Percentiles rank a stretch among this genome's conserved stretches.
Evolutionary conservation across 129 eudicot genomes (phyloP).

Genomic region (Flaveria ramosissima): DNA sequence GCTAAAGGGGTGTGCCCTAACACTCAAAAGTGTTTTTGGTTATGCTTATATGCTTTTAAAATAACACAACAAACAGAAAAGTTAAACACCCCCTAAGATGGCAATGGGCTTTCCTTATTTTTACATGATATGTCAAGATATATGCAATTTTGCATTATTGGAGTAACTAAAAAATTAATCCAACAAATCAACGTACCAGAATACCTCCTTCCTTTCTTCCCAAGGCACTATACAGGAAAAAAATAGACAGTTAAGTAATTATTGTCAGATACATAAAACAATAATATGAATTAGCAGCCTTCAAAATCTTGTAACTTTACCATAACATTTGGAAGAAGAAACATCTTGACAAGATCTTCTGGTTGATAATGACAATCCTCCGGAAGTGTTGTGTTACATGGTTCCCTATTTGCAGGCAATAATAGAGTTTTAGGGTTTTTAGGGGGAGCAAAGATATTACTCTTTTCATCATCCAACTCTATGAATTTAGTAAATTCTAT

Average conservation of each 20-base stretch:
- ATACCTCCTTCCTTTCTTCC: constrained; percentile 47
- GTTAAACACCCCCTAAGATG: not conserved
- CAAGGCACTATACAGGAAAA: constrained; percentile 49
- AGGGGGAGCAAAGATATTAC: constrained; percentile 52
- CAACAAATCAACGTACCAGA: constrained; percentile 48
- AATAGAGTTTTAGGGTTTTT: constrained; percentile 54
- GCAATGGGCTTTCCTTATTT: not conserved
- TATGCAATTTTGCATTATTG: not conserved
- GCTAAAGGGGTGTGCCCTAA: too few relatives aligned
- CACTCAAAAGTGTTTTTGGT: not conserved
- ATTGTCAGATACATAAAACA: not conserved
- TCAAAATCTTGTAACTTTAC: constrained; percentile 34
- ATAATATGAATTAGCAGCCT: not conserved
- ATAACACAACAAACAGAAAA: not conserved
- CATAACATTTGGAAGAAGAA: constrained; percentile 67
- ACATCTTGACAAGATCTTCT: constrained; percentile 62
- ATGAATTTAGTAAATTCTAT: constrained; percentile 43
- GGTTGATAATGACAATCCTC: constrained; percentile 81
- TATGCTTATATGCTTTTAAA: constrained; percentile 3
- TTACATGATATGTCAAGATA: not conserved
- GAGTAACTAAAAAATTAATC: not conserved
- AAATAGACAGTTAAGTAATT: not conserved
- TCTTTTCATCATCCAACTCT: constrained; percentile 36
- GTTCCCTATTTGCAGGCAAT: constrained; percentile 49
- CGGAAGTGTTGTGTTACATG: constrained; percentile 55